Base-by-base conservation (phyloP, 306 rosid genomes). In the Abrus pulchellus region DNA sequence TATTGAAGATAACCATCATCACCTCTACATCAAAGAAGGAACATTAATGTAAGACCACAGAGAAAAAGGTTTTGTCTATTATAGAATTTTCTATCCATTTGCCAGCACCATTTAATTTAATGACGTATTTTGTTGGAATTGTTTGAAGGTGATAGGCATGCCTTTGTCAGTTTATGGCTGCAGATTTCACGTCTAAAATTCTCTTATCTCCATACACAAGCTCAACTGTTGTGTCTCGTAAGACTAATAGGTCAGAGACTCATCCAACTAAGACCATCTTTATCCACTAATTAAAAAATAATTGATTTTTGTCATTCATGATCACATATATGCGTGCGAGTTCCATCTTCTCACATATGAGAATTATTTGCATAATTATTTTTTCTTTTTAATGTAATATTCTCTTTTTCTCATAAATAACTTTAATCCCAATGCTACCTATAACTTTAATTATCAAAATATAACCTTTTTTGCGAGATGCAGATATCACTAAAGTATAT, bases 131-230 rank as follows among this genome's bases (percentile, higher is more conserved):
- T 73, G 1, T 73, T 54, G 53, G 40, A 72, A 53, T 72, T 71
- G 34, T 34, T 9, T 10, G 34, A 14, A 50, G 14, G 34, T 27
- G 30, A n/a, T n/a, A 5, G 49, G 10, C 33, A 52, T 34, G 11
- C 12, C 41, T 13, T 32, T 49, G 47, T 32, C 56, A 29, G 29
- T 27, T 28, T 47, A 3, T 6, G 32, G 50, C 36, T 36, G 30
- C 6, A 63, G 7, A 41, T 40, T 41, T 67, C 53, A 67, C 54
- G 72, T 66, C 9, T 67, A 4, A 67, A 67, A 67, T 67, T 66
- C 36, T 66, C 72, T 43, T 40, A 20, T 14, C 7, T 63, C 30
- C 47, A 63, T 14, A 61, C 14, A 29, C 14, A 32, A 9, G 8
- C 4, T 5, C 7, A 4, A 34, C 9, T 20, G 61, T 20, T 55